A percentile compares a stretch with the other conserved stretches of the same genome.
phyloP scores from a whole-genome alignment of 2,329 filamentous ascomycete genomes.

The Cordyceps cateniannulata region DNA sequence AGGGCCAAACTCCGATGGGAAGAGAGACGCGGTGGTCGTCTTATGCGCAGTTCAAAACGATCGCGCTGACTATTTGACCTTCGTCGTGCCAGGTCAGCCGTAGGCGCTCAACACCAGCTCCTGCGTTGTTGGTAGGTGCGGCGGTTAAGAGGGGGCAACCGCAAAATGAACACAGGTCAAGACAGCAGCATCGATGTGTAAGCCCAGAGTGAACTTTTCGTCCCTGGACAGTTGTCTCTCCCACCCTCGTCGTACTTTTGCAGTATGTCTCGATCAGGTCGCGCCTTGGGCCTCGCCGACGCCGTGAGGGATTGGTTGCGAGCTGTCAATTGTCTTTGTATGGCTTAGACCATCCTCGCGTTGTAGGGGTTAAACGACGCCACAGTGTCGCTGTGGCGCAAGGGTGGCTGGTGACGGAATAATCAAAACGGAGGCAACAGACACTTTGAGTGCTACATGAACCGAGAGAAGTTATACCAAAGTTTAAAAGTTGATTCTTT shows the following conservation, averaged over 20 bases:
- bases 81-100: not conserved
- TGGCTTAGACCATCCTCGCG: conserved; percentile 7
- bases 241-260: not conserved
- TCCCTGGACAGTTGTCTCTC: not conserved
- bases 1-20: not conserved
- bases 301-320: not conserved
- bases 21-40: too few relatives aligned
- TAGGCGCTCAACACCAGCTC: not conserved
- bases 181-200: not conserved
- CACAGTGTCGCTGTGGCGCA: conserved; percentile 3
- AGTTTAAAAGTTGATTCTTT: too few relatives aligned
- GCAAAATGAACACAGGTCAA: not conserved
- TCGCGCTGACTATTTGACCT: not conserved
- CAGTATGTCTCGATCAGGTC: not conserved
- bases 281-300: not conserved
- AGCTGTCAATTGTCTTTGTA: conserved; percentile 8
- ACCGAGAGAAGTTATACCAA: too few relatives aligned
- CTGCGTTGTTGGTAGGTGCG: conserved; percentile 1
- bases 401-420: not conserved
- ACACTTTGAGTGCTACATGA: not conserved
- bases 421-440: not conserved
- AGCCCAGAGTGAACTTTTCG: not conserved
- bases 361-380: conserved; percentile 2
- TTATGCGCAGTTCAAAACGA: not conserved
- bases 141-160: not conserved